Evolutionary conservation across 1,284 basidiomycete species (phyloP).

Genomic region (Tilletia caries): DNA sequence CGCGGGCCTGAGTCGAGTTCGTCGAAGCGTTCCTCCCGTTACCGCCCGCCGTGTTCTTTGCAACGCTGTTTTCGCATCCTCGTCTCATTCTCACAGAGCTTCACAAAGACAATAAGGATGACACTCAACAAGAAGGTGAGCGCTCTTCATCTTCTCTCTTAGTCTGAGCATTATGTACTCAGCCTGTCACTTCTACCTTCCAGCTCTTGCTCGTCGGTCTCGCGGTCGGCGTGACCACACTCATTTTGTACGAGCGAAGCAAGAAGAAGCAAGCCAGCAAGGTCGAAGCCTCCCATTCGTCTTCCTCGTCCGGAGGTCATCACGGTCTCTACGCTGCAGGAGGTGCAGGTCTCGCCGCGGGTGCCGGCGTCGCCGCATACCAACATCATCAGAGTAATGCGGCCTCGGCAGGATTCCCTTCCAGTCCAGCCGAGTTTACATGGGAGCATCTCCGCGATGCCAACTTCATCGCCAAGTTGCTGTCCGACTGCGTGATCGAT

Average conservation of each 20-base stretch:
- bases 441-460: slow-evolving; percentile 34
- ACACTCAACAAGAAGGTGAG: slow-evolving; percentile 38
- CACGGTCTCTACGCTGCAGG: slow-evolving; percentile 18
- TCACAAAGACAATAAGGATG: slow-evolving; percentile 19
- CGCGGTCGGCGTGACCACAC: slow-evolving; percentile 36
- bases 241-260: slow-evolving; percentile 35
- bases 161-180: background rate
- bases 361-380: slow-evolving; percentile 27
- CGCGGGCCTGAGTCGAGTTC: too few species aligned
- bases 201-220: slow-evolving; percentile 39
- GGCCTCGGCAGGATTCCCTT: slow-evolving; percentile 11
- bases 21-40: too few species aligned
- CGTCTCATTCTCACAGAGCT: too few species aligned
- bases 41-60: too few species aligned
- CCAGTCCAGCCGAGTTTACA: slow-evolving; percentile 23
- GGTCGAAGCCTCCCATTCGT: slow-evolving; percentile 4
- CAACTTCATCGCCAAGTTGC: slow-evolving; percentile 36
- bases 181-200: background rate
- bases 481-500: slow-evolving; percentile 39
- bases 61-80: too few species aligned
- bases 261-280: slow-evolving; percentile 33
- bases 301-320: background rate
- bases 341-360: slow-evolving; percentile 29
- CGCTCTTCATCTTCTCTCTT: background rate
- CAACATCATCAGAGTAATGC: slow-evolving; percentile 23